These are phyloP conservation scores for cucumber (Cucumis sativus) DNA, from an alignment of 306 rosid genomes.

Conservation along the genomic window Cucumber_9930_V3 NC_026659.2:24913501-24914000, in stretches of 20 bases:
- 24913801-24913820: not conserved
- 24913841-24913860: not conserved
- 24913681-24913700: not conserved
- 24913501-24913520: not conserved
- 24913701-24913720: not conserved
- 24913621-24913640: not conserved
- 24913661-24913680: not conserved
- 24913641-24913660: not conserved
- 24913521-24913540: not conserved
- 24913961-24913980: too few relatives aligned
- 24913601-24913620: not conserved
- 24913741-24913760: not conserved
- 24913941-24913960: too few relatives aligned
- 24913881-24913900: not conserved
- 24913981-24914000: too few relatives aligned
- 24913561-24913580: not conserved
- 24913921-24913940: too few relatives aligned
- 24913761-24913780: not conserved
- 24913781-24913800: not conserved
- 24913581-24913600: not conserved
- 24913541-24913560: conserved; percentile 4
- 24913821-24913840: not conserved
- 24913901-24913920: too few relatives aligned
- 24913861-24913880: not conserved
- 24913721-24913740: not conserved